These are phyloP conservation scores for Mycena epipterygia DNA, from an alignment of 768 basidiomycete genomes.

Conservation along the genomic window DNA sequence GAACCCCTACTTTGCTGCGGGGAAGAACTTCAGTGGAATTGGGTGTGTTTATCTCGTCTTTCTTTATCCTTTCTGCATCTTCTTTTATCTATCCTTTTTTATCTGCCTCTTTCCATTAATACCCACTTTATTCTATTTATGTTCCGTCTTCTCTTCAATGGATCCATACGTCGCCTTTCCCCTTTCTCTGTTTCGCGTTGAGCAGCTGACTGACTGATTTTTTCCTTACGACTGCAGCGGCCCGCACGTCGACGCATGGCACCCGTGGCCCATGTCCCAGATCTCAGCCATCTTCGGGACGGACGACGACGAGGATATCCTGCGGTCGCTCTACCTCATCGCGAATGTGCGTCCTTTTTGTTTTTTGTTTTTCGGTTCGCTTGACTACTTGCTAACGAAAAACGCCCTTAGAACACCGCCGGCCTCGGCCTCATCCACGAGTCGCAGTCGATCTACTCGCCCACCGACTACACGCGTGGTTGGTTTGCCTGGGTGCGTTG, in stretches of 20 bases:
- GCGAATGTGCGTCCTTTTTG: conserved; percentile 72
- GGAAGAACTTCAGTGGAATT: conserved; percentile 74
- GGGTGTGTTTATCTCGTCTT: conserved; percentile 77
- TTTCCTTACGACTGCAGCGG: conserved; percentile 72
- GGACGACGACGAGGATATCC: conserved; percentile 80
- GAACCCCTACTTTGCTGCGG: conserved; percentile 80
- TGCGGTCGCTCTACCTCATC: conserved; percentile 71
- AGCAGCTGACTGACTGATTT: too few relatives aligned
- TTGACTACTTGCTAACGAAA: too few relatives aligned
- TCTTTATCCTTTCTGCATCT: too few relatives aligned
- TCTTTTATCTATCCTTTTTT: too few relatives aligned
- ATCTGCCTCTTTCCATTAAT: too few relatives aligned
- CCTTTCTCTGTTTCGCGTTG: too few relatives aligned
- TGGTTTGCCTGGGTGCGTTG: conserved; percentile 76
- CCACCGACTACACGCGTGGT: conserved; percentile 70
- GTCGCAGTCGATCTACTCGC: conserved; percentile 73
- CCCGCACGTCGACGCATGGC: conserved; percentile 79
- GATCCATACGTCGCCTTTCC: too few relatives aligned
- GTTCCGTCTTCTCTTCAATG: too few relatives aligned
- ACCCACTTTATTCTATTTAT: too few relatives aligned
- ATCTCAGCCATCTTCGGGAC: conserved; percentile 82
- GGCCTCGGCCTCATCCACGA: conserved; percentile 87
- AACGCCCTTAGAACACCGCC: conserved; percentile 68
- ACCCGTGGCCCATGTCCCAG: conserved; percentile 90
- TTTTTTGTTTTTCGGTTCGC: too few relatives aligned